These are phyloP conservation scores for Pythium rishiriense DNA, from an alignment of 352 stramenopile species.

Conservation along the genomic window DNA sequence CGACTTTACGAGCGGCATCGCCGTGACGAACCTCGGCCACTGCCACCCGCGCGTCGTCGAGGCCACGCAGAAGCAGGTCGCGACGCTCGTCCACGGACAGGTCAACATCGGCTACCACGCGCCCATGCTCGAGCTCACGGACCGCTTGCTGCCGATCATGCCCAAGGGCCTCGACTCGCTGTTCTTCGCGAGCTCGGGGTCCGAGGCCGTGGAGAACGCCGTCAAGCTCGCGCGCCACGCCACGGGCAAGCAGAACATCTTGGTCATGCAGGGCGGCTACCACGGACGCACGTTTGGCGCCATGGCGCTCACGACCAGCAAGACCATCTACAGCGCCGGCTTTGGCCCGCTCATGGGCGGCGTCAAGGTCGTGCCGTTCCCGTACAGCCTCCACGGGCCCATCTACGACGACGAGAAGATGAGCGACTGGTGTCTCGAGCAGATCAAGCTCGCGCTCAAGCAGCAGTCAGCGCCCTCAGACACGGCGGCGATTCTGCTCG, in stretches of 20 bases:
- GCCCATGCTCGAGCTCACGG: constrained; percentile 89
- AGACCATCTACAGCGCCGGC: constrained; percentile 86
- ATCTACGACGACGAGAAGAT: constrained; percentile 78
- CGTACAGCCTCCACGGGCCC: constrained; percentile 83
- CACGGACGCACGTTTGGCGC: constrained; percentile 91
- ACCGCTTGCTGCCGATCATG: constrained; percentile 75
- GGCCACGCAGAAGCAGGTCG: constrained; percentile 89
- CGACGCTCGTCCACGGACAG: constrained; percentile 88
- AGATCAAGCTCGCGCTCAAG: constrained; percentile 89
- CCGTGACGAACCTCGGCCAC: constrained; percentile 91
- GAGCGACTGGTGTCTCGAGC: constrained; percentile 74
- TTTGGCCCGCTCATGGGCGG: constrained; percentile 86
- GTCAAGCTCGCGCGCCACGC: constrained; percentile 92
- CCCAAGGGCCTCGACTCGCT: constrained; percentile 86
- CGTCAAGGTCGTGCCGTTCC: constrained; percentile 86
- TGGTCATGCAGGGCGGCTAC: constrained; percentile 92
- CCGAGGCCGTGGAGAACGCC: constrained; percentile 92
- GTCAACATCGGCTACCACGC: constrained; percentile 93
- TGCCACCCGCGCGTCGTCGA: constrained; percentile 91
- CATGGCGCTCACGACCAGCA: constrained; percentile 92
- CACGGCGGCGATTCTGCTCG: constrained; percentile 90
- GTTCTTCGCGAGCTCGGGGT: constrained; percentile 90
- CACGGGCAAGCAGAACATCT: constrained; percentile 88
- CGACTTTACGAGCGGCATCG: constrained; percentile 94
- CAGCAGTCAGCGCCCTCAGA: constrained; percentile 88